Base-by-base conservation (phyloP, 352 stramenopile species). In the Pythium folliculosum region DNA sequence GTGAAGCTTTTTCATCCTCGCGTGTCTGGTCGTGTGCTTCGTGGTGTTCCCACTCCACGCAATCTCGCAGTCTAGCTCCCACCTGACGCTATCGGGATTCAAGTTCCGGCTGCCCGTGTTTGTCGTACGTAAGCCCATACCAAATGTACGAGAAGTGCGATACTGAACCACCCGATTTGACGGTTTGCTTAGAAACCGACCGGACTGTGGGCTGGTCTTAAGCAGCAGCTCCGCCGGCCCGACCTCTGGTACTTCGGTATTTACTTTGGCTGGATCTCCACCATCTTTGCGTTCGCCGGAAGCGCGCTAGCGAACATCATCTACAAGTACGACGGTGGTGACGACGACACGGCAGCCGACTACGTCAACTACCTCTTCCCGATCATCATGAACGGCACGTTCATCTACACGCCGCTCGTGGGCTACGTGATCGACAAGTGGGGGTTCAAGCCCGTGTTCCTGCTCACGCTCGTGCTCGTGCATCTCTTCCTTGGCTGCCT, bases 221-320 rank as follows among this genome's bases (percentile, higher is more conserved):
- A 74, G 19, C 49, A 73, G 49, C 72, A 89, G 65, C 71, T 92
- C 0, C 43, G 63, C 25, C 71, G 77, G 0, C 51, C 60, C 1
- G 82, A 91, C 60, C 69, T 92, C 61, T 91, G 82, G 82, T 89
- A 83, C 52, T 91, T 92, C 65, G 82, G 80, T 0, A 60, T 89
- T 4, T 81, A 82, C 54, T 92, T 92, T 60, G 84, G 84, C 13
- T 91, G 84, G 84, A 74, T 91, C 45, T 92, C 84, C 40, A 78
- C 90, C 23, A 76, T 92, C 10, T 91, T 92, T 56, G 84, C 79
- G 5, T 92, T 92, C 61, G 81, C 79, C 3, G 84, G 82, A 19
- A 81, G 84, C 53, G 84, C 79, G 5, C 90, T 92, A 57, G 81
- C 79, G 2, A 88, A 80, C 55, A 80, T 92, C 53, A 63, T 91